Evolutionary conservation across 139 green algal species (phyloP), one percentile per base, ranked within the genome.

Genomic region (Microglena sp.): DNA sequence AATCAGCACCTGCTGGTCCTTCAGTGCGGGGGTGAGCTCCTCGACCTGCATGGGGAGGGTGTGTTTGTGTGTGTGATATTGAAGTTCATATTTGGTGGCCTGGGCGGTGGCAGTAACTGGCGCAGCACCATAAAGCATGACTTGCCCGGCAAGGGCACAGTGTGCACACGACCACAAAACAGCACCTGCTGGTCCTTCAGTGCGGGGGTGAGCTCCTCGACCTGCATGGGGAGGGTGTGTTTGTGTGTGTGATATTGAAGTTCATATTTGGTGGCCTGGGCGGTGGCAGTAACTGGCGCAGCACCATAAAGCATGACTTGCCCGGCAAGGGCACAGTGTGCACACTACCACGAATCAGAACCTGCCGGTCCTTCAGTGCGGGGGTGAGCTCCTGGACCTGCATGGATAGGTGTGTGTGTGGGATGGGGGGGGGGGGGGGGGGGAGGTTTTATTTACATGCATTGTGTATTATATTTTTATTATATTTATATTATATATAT

Each of bases 231-330:
- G n/a, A n/a, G n/a, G n/a, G n/a, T n/a, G n/a, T n/a, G n/a, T n/a
- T n/a, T n/a, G n/a, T n/a, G n/a, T n/a, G n/a, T n/a, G n/a, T n/a
- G n/a, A n/a, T n/a, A n/a, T n/a, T n/a, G n/a, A n/a, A n/a, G n/a
- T n/a, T n/a, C n/a, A n/a, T n/a, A n/a, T n/a, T n/a, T n/a, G n/a
- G n/a, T n/a, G n/a, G n/a, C n/a, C n/a, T n/a, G 92, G 60, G 95
- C 79, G 4, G 92, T 97, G 26, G 76, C 78, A 22, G 79, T 90
- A 1, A 64, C 68, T 97, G 86, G 8, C 94, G 78, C 28, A 99
- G 72, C 66, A 98, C 87, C 18, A 99, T 44, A 77, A 99, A 99
- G 22, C 82, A 86, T 3, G 80, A 88, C 77, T 97, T 98, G 64
- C 94, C 94, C 78, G 97, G 97, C 46, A 87, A 90, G 5, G 92